Percentiles rank a stretch among this genome's conserved stretches.
Conservation (phyloP, 768 basidiomycete genomes). For the Mycena epipterygia region DNA sequence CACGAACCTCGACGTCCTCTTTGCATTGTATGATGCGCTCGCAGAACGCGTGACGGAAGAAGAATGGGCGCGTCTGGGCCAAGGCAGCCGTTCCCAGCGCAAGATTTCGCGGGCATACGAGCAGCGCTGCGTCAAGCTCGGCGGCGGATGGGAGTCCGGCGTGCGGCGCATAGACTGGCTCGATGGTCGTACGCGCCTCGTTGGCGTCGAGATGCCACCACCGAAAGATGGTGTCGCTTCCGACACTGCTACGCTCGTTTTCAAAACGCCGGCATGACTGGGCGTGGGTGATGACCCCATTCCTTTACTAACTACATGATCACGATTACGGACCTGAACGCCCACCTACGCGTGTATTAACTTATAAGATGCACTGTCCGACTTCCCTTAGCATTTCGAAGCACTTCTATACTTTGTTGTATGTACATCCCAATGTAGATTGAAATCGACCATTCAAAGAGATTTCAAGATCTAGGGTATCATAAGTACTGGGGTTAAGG, state of each 20-base stretch:
- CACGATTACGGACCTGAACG: slow-evolving; percentile 8
- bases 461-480: too few relatives aligned
- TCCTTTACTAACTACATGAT: slow-evolving; percentile 1
- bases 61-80: slow-evolving; percentile 75
- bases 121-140: slow-evolving; percentile 69
- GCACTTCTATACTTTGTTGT: slow-evolving; percentile 1
- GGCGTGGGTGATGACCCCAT: background rate
- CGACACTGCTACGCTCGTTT: slow-evolving; percentile 13
- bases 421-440: slow-evolving; percentile 15
- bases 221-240: background rate
- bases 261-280: slow-evolving; percentile 26
- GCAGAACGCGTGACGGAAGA: slow-evolving; percentile 68
- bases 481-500: too few relatives aligned
- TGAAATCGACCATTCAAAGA: too few relatives aligned
- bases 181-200: slow-evolving; percentile 68
- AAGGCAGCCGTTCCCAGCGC: slow-evolving; percentile 68
- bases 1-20: slow-evolving; percentile 76
- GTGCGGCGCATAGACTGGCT: slow-evolving; percentile 78
- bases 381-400: too few relatives aligned
- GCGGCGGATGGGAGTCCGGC: slow-evolving; percentile 79
- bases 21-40: slow-evolving; percentile 70
- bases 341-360: slow-evolving; percentile 3
- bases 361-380: slow-evolving; percentile 6
- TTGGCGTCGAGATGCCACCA: slow-evolving; percentile 70
- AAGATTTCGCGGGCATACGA: slow-evolving; percentile 74